A percentile compares a stretch with the other conserved stretches of the same genome.
Conservation (phyloP, 192 early-diverging fungal genomes). For the Coemansia sp. region DNA sequence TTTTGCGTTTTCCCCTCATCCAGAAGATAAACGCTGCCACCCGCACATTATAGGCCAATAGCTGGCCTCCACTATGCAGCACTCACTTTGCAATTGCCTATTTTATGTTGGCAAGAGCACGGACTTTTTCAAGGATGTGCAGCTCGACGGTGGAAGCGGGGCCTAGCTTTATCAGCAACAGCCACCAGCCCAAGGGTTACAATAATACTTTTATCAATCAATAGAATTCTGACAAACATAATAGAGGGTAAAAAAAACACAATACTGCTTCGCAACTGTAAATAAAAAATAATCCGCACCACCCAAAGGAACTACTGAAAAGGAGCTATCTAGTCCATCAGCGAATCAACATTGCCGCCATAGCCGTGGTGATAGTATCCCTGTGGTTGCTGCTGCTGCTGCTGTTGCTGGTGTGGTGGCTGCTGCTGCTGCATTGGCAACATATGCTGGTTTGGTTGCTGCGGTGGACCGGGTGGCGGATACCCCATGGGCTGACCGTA, state of each 20-base stretch:
- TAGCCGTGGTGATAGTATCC: slow-evolving; percentile 49
- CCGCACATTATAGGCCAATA: slow-evolving; percentile 4
- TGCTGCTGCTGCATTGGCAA: slow-evolving; percentile 20
- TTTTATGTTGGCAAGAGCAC: too few species aligned
- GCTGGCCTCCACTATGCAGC: too few species aligned
- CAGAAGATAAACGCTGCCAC: neutral
- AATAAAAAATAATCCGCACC: neutral
- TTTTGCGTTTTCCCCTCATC: slow-evolving; percentile 7
- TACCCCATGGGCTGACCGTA: slow-evolving; percentile 22
- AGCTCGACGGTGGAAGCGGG: too few species aligned
- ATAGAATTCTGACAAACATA: neutral
- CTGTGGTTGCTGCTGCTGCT: slow-evolving; percentile 35
- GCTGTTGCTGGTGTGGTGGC: slow-evolving; percentile 19
- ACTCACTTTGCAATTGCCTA: too few species aligned
- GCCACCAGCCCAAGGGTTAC: too few species aligned
- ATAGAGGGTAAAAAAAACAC: neutral
- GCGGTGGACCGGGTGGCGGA: slow-evolving; percentile 6
- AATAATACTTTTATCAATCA: neutral
- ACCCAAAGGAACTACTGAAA: neutral
- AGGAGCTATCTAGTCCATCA: slow-evolving; percentile 37
- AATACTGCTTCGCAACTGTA: neutral
- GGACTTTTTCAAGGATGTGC: too few species aligned
- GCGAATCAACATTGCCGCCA: slow-evolving; percentile 42
- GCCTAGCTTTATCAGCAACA: too few species aligned
- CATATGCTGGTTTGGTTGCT: slow-evolving; percentile 13